These are phyloP conservation scores for Hyphopichia homilentoma DNA, from an alignment of 805 yeast species.

Conservation along the genomic window DNA sequence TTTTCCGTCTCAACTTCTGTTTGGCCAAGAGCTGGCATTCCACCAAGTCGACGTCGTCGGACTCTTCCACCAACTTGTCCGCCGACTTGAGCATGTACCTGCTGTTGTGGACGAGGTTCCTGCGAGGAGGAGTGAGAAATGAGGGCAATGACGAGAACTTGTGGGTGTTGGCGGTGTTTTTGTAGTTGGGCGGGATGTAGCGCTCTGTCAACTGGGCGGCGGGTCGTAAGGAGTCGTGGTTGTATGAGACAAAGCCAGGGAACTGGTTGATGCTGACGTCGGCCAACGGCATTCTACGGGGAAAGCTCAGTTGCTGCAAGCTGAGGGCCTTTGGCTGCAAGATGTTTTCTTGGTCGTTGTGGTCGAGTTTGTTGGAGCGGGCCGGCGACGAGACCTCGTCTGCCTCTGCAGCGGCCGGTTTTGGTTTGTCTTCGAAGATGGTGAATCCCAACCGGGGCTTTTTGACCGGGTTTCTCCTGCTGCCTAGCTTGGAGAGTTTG, in stretches of 20 bases:
- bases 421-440: constrained; percentile 16
- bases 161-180: constrained; percentile 26
- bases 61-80: constrained; percentile 8
- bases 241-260: constrained; percentile 18
- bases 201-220: constrained; percentile 19
- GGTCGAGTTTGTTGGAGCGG: constrained; percentile 17
- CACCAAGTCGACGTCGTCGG: too few species aligned
- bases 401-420: background rate
- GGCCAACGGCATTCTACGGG: constrained; percentile 22
- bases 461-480: constrained; percentile 5
- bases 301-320: constrained; percentile 6
- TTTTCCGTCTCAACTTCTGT: constrained; percentile 19
- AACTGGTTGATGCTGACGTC: constrained; percentile 25
- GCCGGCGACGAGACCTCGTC: background rate
- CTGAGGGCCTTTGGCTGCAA: constrained; percentile 27
- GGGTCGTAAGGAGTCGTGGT: constrained; percentile 1
- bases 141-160: constrained; percentile 28
- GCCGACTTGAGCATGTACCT: constrained; percentile 17
- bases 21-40: constrained; percentile 5
- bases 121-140: constrained; percentile 33
- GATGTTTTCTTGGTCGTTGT: constrained; percentile 40
- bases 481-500: background rate
- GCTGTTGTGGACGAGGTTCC: constrained; percentile 10
- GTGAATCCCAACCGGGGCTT: constrained; percentile 15
- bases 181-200: constrained; percentile 27